Evolutionary conservation across 192 early-diverging fungal species (phyloP).

Genomic region (Neocallimastix lanati): DNA sequence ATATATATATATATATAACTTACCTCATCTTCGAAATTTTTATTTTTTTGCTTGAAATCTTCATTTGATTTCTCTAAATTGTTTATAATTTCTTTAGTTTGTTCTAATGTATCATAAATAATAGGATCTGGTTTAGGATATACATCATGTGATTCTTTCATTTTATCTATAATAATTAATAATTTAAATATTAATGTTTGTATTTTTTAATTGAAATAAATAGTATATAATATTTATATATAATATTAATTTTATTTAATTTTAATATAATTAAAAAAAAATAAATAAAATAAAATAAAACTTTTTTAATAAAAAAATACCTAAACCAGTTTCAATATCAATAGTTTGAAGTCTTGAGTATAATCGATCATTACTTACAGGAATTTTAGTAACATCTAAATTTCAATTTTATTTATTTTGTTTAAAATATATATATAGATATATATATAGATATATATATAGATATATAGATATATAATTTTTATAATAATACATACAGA

Average conservation of each 20-base stretch:
- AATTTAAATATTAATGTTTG: too few species aligned
- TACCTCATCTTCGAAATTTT: neutral
- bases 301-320: neutral
- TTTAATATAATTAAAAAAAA: too few species aligned
- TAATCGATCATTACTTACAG: neutral
- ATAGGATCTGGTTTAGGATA: neutral
- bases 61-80: neutral
- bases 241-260: too few species aligned
- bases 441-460: too few species aligned
- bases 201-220: too few species aligned
- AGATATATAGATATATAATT: too few species aligned
- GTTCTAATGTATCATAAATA: neutral
- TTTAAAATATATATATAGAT: too few species aligned
- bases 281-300: neutral
- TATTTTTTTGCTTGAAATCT: neutral
- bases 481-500: too few species aligned
- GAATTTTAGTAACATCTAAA: neutral
- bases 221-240: too few species aligned
- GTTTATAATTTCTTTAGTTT: neutral
- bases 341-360: neutral
- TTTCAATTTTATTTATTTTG: too few species aligned
- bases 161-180: neutral
- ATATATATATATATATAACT: neutral
- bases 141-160: neutral
- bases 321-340: neutral